A percentile compares a stretch with the other conserved stretches of the same genome.
These are phyloP conservation scores for Elongisporangium undulatum DNA, from an alignment of 352 stramenopile species.

Conservation along the genomic window DNA sequence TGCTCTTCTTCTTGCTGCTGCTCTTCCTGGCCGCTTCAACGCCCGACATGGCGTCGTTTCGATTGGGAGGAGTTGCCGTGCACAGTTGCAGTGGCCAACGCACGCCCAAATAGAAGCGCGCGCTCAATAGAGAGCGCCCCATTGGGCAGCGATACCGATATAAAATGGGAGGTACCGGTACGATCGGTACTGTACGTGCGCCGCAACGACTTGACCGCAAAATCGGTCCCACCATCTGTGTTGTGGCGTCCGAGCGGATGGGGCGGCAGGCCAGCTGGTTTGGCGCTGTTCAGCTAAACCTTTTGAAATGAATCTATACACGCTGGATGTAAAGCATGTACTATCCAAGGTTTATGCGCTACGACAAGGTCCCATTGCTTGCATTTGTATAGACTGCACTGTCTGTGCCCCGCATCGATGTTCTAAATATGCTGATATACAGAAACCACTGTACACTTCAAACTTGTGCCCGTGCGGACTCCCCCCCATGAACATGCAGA, in stretches of 20 bases:
- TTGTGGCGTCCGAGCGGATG: background rate
- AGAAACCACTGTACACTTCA: background rate
- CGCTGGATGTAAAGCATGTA: background rate
- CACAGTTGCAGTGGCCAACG: constrained; percentile 10
- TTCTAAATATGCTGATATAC: background rate
- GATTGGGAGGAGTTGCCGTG: constrained; percentile 12
- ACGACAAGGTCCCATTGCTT: background rate
- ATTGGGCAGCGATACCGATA: constrained; percentile 5
- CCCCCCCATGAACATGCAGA: background rate
- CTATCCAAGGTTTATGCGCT: background rate
- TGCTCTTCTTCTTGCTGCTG: constrained; percentile 21
- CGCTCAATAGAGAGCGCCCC: background rate
- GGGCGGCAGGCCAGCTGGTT: background rate
- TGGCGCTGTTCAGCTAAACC: background rate
- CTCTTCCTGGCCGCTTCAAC: constrained; percentile 10
- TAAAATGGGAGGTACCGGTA: background rate
- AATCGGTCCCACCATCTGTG: background rate
- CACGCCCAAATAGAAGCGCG: background rate
- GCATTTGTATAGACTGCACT: background rate
- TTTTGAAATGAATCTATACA: background rate
- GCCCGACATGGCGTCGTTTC: constrained; percentile 18
- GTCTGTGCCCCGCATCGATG: background rate
- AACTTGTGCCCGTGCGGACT: background rate
- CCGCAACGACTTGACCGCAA: background rate
- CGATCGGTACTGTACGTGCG: background rate